A percentile compares a stretch with the other conserved stretches of the same genome.
phyloP scores from a whole-genome alignment of 805 yeast genomes.

The Debaryomyces hansenii region DNA sequence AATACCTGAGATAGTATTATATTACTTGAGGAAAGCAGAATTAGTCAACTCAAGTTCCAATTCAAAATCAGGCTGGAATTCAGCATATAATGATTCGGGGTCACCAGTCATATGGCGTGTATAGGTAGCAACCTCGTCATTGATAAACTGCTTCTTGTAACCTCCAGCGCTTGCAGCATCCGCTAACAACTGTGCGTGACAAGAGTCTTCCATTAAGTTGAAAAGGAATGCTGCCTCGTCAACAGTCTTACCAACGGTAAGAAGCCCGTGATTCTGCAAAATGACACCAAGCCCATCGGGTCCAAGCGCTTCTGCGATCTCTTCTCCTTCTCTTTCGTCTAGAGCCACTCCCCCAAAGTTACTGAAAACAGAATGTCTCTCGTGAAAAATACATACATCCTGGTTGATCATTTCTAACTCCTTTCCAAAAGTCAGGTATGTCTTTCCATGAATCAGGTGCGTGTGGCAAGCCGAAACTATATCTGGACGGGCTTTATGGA shows the following conservation, averaged over 20 bases:
- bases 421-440: constrained; percentile 35
- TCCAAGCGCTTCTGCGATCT: constrained; percentile 29
- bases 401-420: constrained; percentile 75
- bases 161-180: constrained; percentile 10
- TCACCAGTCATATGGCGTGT: constrained; percentile 59
- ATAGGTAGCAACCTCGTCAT: constrained; percentile 9
- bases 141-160: constrained; percentile 8
- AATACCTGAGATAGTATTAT: too few relatives aligned
- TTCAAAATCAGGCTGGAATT: constrained; percentile 71
- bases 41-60: constrained; percentile 20
- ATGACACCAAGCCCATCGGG: constrained; percentile 27
- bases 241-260: constrained; percentile 34
- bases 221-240: constrained; percentile 38
- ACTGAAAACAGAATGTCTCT: constrained; percentile 60
- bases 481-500: constrained; percentile 40
- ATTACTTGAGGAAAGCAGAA: constrained; percentile 2
- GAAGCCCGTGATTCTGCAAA: constrained; percentile 33
- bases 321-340: constrained; percentile 29
- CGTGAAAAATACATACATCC: constrained; percentile 69
- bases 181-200: constrained; percentile 29
- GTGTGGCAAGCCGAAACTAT: constrained; percentile 42
- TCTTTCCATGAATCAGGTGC: constrained; percentile 40
- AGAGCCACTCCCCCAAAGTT: constrained; percentile 78
- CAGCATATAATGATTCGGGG: constrained; percentile 67
- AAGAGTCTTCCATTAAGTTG: constrained; percentile 29